Evolutionary conservation across 1,284 basidiomycete species (phyloP), one percentile per base, ranked within the genome.

Genomic region (Xerocomus amazonicus): DNA sequence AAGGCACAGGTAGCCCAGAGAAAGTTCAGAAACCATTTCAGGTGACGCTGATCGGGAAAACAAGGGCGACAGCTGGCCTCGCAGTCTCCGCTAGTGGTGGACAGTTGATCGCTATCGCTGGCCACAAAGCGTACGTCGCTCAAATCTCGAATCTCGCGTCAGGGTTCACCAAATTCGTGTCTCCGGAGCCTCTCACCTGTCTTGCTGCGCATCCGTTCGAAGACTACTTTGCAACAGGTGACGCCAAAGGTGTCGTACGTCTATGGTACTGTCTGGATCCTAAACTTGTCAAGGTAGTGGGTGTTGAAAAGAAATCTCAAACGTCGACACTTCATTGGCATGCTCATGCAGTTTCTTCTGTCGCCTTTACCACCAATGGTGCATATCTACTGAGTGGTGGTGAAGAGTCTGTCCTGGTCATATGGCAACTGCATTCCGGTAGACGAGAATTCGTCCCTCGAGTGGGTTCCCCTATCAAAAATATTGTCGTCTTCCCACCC

Each of bases 281-380:
- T 43, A 70, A 75, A 48, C 59, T 79, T 19, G 70, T 74, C 41
- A 76, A 77, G 59, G 75, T 74, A 31, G 71, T 73, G 35, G 81
- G 78, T 12, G 77, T 83, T 19, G 84, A 87, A 68, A 87, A 84
- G 68, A 82, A 78, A 54, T 80, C 87, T 2, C 86, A 92, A 54
- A 96, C 93, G 1, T 89, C 91, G 1, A 81, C 85, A 5, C 72
- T 97, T 43, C 96, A 98, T 69, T 99, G 97, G 97, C 97, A 99
- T 65, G 89, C 96, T 0, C 95, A 99, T 66, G 83, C 92, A 6
- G 92, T 99, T n/a, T 84, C 89, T 2, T 88, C 90, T 2, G 70
- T 99, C 26, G 76, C 87, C 0, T 99, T 97, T 68, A 92, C 93
- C 0, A 71, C 85, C 2, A 95, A 95, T 57, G 97, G 97, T 12